Base-by-base conservation (phyloP, 257 asterid genomes). In the Ehretia macrophylla region DNA sequence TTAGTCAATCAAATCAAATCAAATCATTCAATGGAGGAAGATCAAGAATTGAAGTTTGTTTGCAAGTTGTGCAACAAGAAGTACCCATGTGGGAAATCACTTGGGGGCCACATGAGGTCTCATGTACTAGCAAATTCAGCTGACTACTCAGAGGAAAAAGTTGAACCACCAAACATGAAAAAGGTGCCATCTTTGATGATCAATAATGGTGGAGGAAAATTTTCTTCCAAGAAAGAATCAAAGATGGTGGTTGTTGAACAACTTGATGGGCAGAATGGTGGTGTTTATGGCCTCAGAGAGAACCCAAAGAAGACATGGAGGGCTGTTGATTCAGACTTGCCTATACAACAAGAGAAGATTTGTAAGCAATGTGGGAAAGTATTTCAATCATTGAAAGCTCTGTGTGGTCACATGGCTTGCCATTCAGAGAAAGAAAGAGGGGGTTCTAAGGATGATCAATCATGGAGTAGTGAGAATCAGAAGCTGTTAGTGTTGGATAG, bases 401-500 rank as follows among this genome's bases (percentile, higher is more conserved):
- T 92, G 74, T 92, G 97, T 66, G 97, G 99, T 1, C 99, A 92
- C 66, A 92, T 92, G 99, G 99, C 99, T 67, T 88, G 87, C 63
- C 99, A 92, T 68, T 92, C 99, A 0, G 95, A 85, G 0, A 86
- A 59, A 74, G 95, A 89, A 14, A 86, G 47, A 42, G 16, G 60
- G 68, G 76, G 69, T 18, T 55, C 73, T 59, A 85, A 80, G 70
- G 90, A 91, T 56, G 96, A 87, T 73, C 60, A 77, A 57, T 87
- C 95, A 1, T 87, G 98, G 97, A 90, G 82, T 9, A 83, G 81
- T 66, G 90, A 81, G 71, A 77, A 70, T 68, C 83, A 77, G 68
- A 85, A 81, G 72, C 52, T 69, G 17, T n/a, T n/a, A n/a, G 82
- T 68, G 66, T 37, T 79, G 62, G 96, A 86, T 38, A 77, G 79